Conservation (phyloP, 129 eudicot species). For the Rutidosis leptorrhynchoides region DNA sequence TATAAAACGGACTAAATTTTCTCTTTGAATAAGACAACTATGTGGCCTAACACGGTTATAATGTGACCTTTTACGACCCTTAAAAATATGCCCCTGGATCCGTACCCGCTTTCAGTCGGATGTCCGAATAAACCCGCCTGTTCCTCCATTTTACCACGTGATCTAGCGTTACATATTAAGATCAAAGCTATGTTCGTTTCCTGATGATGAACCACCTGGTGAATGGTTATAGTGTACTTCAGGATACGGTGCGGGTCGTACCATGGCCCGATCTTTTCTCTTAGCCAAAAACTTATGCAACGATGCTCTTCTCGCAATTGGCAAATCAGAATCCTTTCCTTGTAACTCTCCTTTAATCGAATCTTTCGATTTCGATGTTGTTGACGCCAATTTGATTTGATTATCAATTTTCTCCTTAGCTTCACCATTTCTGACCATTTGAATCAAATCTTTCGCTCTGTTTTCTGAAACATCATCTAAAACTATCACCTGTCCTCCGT, state of each 20-base stretch:
- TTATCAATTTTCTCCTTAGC: background rate
- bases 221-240: conserved; percentile 14
- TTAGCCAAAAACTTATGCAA: conserved; percentile 65
- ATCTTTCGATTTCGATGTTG: conserved; percentile 9
- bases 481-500: conserved; percentile 58
- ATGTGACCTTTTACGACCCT: too few species aligned
- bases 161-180: conserved; percentile 52
- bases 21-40: too few species aligned
- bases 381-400: conserved; percentile 15
- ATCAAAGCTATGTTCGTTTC: conserved; percentile 33
- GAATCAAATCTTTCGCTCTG: conserved; percentile 47
- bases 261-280: conserved; percentile 63
- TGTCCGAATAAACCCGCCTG: too few species aligned
- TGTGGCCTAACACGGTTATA: too few species aligned
- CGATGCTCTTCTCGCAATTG: conserved; percentile 74
- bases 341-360: conserved; percentile 3
- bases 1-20: background rate
- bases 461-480: conserved; percentile 56
- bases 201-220: conserved; percentile 30
- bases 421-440: conserved; percentile 34
- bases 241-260: conserved; percentile 37
- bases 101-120: too few species aligned
- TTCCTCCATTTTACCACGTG: too few species aligned
- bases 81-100: too few species aligned
- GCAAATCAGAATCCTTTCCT: conserved; percentile 48